These are phyloP conservation scores for Oenanthe sinensis DNA, from an alignment of 129 eudicot genomes.

Conservation along the genomic window DNA sequence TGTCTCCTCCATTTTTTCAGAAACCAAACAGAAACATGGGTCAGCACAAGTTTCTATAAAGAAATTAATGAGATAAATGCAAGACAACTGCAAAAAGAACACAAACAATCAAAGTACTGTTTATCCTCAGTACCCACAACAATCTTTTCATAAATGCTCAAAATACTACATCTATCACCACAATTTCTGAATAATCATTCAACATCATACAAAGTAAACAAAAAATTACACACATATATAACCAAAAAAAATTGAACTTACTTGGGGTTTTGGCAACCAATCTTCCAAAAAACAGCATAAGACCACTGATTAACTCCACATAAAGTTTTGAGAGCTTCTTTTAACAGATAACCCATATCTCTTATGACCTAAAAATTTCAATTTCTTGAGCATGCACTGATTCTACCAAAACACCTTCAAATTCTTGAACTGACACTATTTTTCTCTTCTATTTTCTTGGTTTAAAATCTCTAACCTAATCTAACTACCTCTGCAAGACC, in stretches of 20 bases:
- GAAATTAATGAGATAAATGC: conserved; percentile 8
- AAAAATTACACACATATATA: background rate
- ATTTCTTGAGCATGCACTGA: background rate
- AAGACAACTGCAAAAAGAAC: conserved; percentile 15
- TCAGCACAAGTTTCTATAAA: conserved; percentile 13
- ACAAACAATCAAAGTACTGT: conserved; percentile 1
- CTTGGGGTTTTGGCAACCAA: conserved; percentile 92
- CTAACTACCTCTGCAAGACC: conserved; percentile 95
- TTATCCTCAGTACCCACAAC: background rate
- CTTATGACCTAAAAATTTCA: background rate
- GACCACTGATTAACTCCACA: conserved; percentile 93
- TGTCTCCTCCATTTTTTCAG: conserved; percentile 10
- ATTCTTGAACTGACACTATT: background rate
- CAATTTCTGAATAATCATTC: background rate
- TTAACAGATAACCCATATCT: conserved; percentile 71
- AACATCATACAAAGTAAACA: background rate
- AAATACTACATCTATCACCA: background rate
- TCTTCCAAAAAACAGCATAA: conserved; percentile 98
- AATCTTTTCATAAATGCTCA: background rate
- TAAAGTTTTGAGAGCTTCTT: conserved; percentile 79
- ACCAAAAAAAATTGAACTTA: conserved; percentile 22
- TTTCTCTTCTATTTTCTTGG: background rate
- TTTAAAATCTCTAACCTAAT: background rate
- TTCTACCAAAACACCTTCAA: background rate
- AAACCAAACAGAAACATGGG: conserved; percentile 7